Conservation (phyloP, 1,139 yeast species). For the Sugiyamaella pinicola region DNA sequence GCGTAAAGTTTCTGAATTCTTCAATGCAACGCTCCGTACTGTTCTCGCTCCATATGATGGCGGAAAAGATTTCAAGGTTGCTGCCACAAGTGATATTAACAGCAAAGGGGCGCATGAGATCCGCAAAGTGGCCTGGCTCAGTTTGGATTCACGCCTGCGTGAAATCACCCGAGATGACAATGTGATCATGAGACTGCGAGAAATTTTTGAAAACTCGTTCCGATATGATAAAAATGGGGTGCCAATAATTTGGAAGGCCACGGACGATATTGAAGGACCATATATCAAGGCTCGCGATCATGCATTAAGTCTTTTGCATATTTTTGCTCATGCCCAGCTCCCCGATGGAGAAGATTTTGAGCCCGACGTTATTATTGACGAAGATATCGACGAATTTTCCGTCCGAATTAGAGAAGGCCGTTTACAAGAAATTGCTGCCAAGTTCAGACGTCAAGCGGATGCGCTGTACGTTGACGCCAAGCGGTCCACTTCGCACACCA, state of each 20-base stretch:
- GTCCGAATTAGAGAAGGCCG: slow-evolving; percentile 59
- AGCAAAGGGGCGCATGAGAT: slow-evolving; percentile 48
- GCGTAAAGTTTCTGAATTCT: slow-evolving; percentile 58
- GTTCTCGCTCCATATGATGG: slow-evolving; percentile 40
- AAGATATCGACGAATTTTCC: slow-evolving; percentile 46
- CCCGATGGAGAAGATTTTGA: slow-evolving; percentile 56
- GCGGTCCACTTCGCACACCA: slow-evolving; percentile 43
- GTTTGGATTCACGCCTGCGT: slow-evolving; percentile 59
- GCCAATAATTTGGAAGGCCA: slow-evolving; percentile 79
- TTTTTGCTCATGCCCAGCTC: slow-evolving; percentile 59
- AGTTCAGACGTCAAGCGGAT: slow-evolving; percentile 77
- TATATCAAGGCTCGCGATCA: slow-evolving; percentile 61
- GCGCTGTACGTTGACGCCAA: slow-evolving; percentile 78
- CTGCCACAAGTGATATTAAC: slow-evolving; percentile 53
- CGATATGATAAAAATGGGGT: slow-evolving; percentile 80
- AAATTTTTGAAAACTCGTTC: slow-evolving; percentile 76
- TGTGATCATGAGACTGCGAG: slow-evolving; percentile 43
- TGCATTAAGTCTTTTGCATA: slow-evolving; percentile 61
- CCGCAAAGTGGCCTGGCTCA: slow-evolving; percentile 63
- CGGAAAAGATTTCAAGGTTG: slow-evolving; percentile 64
- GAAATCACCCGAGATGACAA: slow-evolving; percentile 49
- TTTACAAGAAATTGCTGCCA: slow-evolving; percentile 56
- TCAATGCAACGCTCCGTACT: slow-evolving; percentile 47
- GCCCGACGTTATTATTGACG: slow-evolving; percentile 55
- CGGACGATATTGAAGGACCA: slow-evolving; percentile 68